Conservation (phyloP, 2,329 filamentous ascomycete genomes). For the Cladophialophora bantiana region DNA sequence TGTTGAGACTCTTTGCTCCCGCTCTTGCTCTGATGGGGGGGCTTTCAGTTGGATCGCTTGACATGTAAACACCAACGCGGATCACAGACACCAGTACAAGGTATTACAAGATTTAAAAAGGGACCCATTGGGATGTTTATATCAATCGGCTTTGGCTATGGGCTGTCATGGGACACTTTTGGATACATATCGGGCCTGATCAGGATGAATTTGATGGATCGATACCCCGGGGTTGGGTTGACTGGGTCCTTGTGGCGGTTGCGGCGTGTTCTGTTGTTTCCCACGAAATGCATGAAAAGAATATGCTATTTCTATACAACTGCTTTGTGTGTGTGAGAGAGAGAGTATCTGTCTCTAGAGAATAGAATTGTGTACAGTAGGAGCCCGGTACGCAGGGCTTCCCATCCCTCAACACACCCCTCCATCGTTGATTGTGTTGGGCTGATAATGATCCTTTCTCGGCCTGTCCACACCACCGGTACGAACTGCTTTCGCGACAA, state of each 20-base stretch:
- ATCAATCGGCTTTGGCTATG: background rate
- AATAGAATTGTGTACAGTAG: no score
- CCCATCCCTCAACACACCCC: background rate
- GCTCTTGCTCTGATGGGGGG: background rate
- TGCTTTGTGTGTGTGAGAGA: no score
- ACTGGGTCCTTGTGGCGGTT: background rate
- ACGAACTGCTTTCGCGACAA: background rate
- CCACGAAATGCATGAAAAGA: background rate
- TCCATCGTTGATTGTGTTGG: background rate
- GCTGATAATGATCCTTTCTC: background rate
- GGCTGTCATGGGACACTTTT: background rate
- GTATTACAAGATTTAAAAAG: background rate
- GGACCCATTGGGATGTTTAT: background rate
- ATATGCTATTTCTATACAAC: no score
- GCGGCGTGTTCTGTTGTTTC: background rate
- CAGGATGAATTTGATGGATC: slow-evolving; percentile 1
- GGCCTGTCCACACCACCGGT: background rate
- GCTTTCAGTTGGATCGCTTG: background rate
- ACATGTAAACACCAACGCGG: background rate
- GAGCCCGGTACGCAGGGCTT: background rate
- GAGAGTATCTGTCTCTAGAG: no score
- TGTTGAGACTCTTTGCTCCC: background rate
- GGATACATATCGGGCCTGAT: background rate
- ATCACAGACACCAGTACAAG: background rate
- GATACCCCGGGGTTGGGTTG: background rate